These are phyloP conservation scores for Amaranthus palmeri DNA, from an alignment of 148 eudicot genomes.

Conservation along the genomic window DNA sequence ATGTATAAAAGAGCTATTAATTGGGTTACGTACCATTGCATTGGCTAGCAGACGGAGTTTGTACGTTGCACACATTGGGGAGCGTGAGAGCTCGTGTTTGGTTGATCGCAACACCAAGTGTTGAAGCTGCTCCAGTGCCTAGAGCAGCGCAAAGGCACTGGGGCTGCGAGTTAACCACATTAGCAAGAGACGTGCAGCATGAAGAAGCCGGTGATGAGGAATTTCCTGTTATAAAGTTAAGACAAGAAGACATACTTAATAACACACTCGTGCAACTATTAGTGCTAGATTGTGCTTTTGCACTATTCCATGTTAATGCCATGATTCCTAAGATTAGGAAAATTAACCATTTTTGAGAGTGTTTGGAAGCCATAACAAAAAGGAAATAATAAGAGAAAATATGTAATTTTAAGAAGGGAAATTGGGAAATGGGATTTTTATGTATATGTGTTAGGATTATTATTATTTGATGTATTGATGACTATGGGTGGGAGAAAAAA, in stretches of 20 bases:
- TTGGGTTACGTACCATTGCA: constrained; percentile 22
- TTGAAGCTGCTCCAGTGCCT: constrained; percentile 25
- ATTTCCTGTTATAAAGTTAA: constrained; percentile 53
- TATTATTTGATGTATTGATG: constrained; percentile 10
- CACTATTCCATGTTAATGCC: constrained; percentile 23
- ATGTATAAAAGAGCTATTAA: neutral
- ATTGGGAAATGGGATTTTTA: constrained; percentile 9
- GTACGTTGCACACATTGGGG: constrained; percentile 35
- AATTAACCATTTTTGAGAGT: neutral
- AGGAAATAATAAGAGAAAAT: neutral
- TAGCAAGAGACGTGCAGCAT: constrained; percentile 47
- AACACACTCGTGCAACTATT: constrained; percentile 35
- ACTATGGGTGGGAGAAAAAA: constrained; percentile 5
- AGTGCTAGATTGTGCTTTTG: constrained; percentile 34
- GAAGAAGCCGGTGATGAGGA: constrained; percentile 46
- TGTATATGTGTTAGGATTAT: constrained; percentile 11
- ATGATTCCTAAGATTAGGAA: constrained; percentile 10
- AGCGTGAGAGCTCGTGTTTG: constrained; percentile 36
- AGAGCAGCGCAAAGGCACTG: constrained; percentile 44
- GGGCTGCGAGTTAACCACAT: constrained; percentile 43
- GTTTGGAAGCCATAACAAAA: constrained; percentile 17
- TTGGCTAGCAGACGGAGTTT: constrained; percentile 37
- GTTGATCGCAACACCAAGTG: constrained; percentile 33
- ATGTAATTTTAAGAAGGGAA: too few relatives aligned
- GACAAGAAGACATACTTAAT: constrained; percentile 51